These are phyloP conservation scores for Penicillium antarcticum DNA, from an alignment of 495 filamentous ascomycete species.

Conservation along the genomic window DNA sequence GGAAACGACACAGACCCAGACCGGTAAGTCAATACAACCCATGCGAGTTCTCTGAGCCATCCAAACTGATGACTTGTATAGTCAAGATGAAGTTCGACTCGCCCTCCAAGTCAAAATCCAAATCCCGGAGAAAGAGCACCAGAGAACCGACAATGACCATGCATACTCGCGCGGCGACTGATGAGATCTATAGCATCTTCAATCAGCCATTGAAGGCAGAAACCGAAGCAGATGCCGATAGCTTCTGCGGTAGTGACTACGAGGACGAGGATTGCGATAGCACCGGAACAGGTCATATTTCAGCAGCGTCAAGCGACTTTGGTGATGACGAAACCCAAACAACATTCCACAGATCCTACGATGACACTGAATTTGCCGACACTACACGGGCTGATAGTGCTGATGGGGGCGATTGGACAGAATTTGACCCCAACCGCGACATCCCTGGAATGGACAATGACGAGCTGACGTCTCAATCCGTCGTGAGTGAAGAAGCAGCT, in stretches of 20 bases:
- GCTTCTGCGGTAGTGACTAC: conserved; percentile 50
- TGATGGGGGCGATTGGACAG: conserved; percentile 73
- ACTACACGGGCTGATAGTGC: conserved; percentile 54
- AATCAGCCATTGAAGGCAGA: conserved; percentile 77
- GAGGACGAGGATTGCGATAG: conserved; percentile 81
- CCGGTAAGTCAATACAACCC: conserved; percentile 50
- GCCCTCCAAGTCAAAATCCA: conserved; percentile 71
- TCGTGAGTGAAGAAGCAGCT: conserved; percentile 22
- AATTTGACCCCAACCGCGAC: conserved; percentile 73
- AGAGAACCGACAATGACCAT: conserved; percentile 94
- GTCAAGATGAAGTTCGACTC: conserved; percentile 93
- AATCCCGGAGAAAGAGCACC: conserved; percentile 70
- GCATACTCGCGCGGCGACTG: conserved; percentile 89
- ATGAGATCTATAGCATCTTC: conserved; percentile 96
- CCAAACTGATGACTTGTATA: conserved; percentile 31
- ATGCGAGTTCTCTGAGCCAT: not conserved
- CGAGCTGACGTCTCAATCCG: conserved; percentile 28
- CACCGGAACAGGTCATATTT: conserved; percentile 69
- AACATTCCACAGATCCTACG: conserved; percentile 40
- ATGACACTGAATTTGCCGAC: conserved; percentile 46
- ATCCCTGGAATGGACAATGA: conserved; percentile 48
- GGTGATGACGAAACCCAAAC: conserved; percentile 57
- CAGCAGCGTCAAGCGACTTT: conserved; percentile 58
- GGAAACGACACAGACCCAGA: conserved; percentile 62
- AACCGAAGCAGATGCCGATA: conserved; percentile 40